Evolutionary conservation across 768 basidiomycete species (phyloP).

Genomic region (Rhodotorula paludigena): DNA sequence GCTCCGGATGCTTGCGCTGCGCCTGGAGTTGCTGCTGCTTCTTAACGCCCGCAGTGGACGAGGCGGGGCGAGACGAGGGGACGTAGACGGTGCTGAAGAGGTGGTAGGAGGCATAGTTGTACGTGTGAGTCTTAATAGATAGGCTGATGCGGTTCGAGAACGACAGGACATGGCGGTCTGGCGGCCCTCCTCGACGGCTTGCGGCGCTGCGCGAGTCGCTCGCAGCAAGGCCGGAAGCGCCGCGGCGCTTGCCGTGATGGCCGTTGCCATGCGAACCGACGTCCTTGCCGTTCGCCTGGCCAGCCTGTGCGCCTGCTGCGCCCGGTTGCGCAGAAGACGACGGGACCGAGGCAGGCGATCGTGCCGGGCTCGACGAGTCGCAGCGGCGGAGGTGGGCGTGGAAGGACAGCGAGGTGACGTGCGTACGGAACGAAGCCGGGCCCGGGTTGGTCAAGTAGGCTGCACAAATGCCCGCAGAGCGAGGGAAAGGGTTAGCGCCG

Average conservation of each 20-base stretch:
- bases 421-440: conserved; percentile 86
- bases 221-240: no score
- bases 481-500: conserved; percentile 4
- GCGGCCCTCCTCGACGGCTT: not conserved
- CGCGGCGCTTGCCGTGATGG: not conserved
- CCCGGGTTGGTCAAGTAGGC: conserved; percentile 93
- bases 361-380: not conserved
- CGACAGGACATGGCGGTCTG: conserved; percentile 49
- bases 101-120: conserved; percentile 77
- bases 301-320: not conserved
- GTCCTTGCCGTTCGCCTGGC: conserved; percentile 9
- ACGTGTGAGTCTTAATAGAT: conserved; percentile 84
- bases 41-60: not conserved
- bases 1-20: conserved; percentile 12
- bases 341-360: conserved; percentile 20
- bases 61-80: conserved; percentile 48
- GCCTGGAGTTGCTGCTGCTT: conserved; percentile 10
- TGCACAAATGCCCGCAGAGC: conserved; percentile 46
- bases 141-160: conserved; percentile 91
- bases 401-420: conserved; percentile 95
- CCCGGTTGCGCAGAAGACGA: conserved; percentile 5
- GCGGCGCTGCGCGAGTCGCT: not conserved
- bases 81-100: conserved; percentile 80
- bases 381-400: conserved; percentile 49
- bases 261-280: not conserved